phyloP scores from a whole-genome alignment of 139 green algal species.

The Zygnema cylindricum region DNA sequence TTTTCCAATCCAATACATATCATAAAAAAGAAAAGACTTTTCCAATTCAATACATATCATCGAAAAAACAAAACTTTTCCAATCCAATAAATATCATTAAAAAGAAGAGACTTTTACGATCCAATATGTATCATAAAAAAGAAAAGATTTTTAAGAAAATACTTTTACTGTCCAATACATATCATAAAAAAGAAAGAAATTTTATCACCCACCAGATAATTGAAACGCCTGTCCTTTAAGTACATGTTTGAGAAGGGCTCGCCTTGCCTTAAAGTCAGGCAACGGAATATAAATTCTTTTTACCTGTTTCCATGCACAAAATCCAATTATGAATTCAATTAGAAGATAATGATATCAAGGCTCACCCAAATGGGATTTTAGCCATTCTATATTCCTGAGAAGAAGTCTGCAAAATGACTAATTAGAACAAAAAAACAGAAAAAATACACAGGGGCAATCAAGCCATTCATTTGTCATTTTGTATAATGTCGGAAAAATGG shows the following conservation, averaged over 20 bases:
- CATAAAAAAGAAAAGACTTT: background rate
- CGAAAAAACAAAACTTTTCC: background rate
- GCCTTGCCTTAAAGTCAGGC: constrained; percentile 78
- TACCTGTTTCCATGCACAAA: constrained; percentile 31
- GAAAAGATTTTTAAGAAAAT: no score
- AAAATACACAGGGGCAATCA: no score
- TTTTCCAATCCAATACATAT: background rate
- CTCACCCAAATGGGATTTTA: no score
- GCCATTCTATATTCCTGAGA: no score
- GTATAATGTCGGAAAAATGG: no score
- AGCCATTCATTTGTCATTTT: no score
- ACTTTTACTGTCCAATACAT: background rate
- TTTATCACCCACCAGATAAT: background rate
- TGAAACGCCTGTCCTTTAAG: constrained; percentile 43
- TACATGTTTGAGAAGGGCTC: constrained; percentile 48
- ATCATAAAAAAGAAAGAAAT: background rate
- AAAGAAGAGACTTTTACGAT: no score
- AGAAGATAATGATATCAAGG: no score
- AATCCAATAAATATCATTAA: background rate
- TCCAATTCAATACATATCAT: background rate
- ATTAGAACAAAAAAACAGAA: no score
- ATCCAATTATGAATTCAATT: no score
- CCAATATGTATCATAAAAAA: background rate
- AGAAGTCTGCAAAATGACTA: no score
- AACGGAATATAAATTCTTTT: constrained; percentile 99